Conservation (phyloP, 371 early-diverging fungal species). For the Rhizopus arrhizus region DNA sequence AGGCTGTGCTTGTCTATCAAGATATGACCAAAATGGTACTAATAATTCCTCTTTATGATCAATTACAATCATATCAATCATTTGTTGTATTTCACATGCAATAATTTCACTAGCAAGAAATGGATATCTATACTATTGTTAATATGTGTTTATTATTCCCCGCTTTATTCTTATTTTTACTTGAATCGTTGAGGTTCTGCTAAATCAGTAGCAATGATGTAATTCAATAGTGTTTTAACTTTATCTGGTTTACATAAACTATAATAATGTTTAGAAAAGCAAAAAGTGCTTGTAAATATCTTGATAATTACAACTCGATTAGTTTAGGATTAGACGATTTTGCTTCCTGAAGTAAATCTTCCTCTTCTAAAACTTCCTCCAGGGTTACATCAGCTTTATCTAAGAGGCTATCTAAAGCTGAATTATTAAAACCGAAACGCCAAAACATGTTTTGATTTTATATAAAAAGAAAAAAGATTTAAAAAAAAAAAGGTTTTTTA, state of each 20-base stretch:
- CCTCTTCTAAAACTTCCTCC: slow-evolving; percentile 78
- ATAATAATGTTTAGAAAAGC: slow-evolving; percentile 1
- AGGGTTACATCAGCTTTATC: slow-evolving; percentile 74
- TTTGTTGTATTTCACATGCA: slow-evolving; percentile 80
- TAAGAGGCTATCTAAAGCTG: slow-evolving; percentile 74
- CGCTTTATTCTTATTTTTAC: slow-evolving; percentile 33
- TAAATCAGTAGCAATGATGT: slow-evolving; percentile 64
- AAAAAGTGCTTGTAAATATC: slow-evolving; percentile 4
- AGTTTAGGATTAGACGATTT: slow-evolving; percentile 78
- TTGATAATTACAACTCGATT: slow-evolving; percentile 59
- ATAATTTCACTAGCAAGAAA: slow-evolving; percentile 84
- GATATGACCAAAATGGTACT: slow-evolving; percentile 75
- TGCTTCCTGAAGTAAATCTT: slow-evolving; percentile 83
- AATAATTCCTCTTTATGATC: slow-evolving; percentile 67
- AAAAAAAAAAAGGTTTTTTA: background rate
- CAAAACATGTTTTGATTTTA: slow-evolving; percentile 60
- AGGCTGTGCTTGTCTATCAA: slow-evolving; percentile 58
- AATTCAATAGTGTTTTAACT: slow-evolving; percentile 61
- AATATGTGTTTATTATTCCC: slow-evolving; percentile 5
- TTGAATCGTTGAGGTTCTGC: slow-evolving; percentile 75
- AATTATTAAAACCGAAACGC: slow-evolving; percentile 78
- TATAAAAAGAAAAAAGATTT: slow-evolving; percentile 6
- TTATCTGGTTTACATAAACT: slow-evolving; percentile 68
- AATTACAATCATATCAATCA: slow-evolving; percentile 72
- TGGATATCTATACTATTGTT: slow-evolving; percentile 62